Percentiles rank a stretch among this genome's conserved stretches.
These are phyloP conservation scores for Elasticomyces elasticus DNA, from an alignment of 495 filamentous ascomycete genomes.

Conservation along the genomic window DNA sequence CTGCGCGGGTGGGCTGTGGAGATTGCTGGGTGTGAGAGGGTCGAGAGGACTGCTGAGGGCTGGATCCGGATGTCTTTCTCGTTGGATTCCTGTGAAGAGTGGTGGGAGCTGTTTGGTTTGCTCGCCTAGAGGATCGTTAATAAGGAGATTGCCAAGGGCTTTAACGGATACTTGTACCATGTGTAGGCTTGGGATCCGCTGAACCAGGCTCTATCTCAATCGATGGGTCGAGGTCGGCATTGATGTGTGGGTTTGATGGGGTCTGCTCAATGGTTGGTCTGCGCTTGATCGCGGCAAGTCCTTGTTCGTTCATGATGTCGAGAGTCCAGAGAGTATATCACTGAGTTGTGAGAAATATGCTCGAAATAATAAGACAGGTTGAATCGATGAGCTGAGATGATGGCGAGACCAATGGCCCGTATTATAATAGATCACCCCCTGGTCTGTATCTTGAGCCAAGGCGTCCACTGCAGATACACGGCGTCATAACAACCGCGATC, in stretches of 20 bases:
- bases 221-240: neutral
- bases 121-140: neutral
- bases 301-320: neutral
- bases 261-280: neutral
- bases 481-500: neutral
- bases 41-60: neutral
- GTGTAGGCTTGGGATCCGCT: neutral
- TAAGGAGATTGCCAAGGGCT: neutral
- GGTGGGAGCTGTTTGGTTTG: neutral
- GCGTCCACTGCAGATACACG: neutral
- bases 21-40: neutral
- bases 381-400: too few relatives aligned
- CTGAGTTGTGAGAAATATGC: neutral
- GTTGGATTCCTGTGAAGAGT: neutral
- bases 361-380: neutral
- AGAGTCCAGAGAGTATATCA: neutral
- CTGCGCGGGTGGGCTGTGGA: slow-evolving; percentile 45
- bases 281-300: neutral
- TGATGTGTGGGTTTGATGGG: neutral
- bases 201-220: neutral
- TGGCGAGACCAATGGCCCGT: too few relatives aligned
- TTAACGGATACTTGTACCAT: neutral
- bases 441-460: neutral
- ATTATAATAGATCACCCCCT: too few relatives aligned
- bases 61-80: neutral